Base-by-base conservation (phyloP, 495 filamentous ascomycete species). In the Aspergillus ellipticus region DNA sequence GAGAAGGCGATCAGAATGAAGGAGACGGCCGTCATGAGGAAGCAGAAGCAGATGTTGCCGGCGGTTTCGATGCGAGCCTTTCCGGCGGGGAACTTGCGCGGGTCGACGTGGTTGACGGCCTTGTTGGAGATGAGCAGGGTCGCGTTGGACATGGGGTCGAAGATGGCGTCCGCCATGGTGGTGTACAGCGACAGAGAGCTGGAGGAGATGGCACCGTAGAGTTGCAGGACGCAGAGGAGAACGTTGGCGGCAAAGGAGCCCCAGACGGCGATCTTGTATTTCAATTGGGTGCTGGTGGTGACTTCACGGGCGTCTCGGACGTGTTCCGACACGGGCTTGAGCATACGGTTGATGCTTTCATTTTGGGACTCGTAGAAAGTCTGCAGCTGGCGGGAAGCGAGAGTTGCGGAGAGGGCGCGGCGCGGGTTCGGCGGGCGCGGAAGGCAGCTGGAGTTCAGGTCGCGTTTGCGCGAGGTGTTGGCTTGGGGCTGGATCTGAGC, bases 21-120 rank as follows among this genome's bases (percentile, higher is more conserved):
- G 2, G 92, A 96, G 16, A 98, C 93, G 43, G 89, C 77, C 45
- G 83, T 89, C 94, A 98, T 98, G 62, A 98, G 79, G 74, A 95
- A 96, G 74, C 93, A 96, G 78, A 98, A 98, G 58, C 87, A 84
- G 61, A 98, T 97, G 65, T 97, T 98, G 43, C 94, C 94, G 1
- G 91, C 90, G 5, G 92, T 97, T 72, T 98, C 94, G 49, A 98
- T 89, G 19, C 94, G 86, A 7, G 92, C 92, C 69, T 97, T 97
- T 54, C 94, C 94, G 0, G 88, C 90, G 3, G 94, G 94, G 70
- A 97, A 98, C 50, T 88, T 86, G 58, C 82, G 83, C n/a, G 89
- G 82, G 66, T 97, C 92, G 55, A 97, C 95, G 45, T 81, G 84
- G 61, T 87, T 86, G 61, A 97, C 87, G 53, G 95, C 93, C 53